Evolutionary conservation across 169 alveolate species (phyloP), one percentile per base, ranked within the genome.

Genomic region (Babesia caballi): DNA sequence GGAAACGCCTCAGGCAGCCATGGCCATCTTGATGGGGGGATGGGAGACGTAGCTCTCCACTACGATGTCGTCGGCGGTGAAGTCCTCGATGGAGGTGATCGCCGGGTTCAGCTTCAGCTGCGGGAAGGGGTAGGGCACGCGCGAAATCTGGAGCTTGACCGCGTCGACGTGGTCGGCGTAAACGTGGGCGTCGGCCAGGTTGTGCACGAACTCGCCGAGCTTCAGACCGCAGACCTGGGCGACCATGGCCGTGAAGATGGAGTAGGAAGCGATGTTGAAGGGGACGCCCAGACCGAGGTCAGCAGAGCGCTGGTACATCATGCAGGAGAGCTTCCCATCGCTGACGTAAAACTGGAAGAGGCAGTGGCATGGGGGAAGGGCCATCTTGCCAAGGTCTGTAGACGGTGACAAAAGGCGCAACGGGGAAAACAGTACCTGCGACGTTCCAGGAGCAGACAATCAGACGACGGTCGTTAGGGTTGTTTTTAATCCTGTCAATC

Each of bases 261-360:
- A 83, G 85, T 98, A 98, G 49, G 97, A 90, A 6, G 99, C 99
- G 52, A 98, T 96, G 82, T 97, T 97, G 87, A 96, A 98, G 21
- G 99, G 99, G 1, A 96, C 97, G 32, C 99, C 99, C 35, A 97
- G 90, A 28, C 99, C 99, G 91, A 97, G 89, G 81, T 98, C 99
- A 81, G 98, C 92, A 25, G 98, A 94, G 56, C 99, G 91, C 84
- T 98, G 98, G 78, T 96, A 97, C 96, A 98, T 86, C 83, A 92
- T 74, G 83, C 99, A 97, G 21, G 97, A 91, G 61, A 98, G 91
- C 51, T 92, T 93, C 35, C 96, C 95, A 40, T 92, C 89, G 57
- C 71, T 66, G 15, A 96, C 99, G 82, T 92, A 96, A 81, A 96
- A 98, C 85, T 97, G 98, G 68, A 96, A 92, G 70, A 97, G 76